A percentile compares a stretch with the other conserved stretches of the same genome.
Evolutionary conservation across 352 stramenopile species (phyloP).

Genomic region (Pythium volutum): DNA sequence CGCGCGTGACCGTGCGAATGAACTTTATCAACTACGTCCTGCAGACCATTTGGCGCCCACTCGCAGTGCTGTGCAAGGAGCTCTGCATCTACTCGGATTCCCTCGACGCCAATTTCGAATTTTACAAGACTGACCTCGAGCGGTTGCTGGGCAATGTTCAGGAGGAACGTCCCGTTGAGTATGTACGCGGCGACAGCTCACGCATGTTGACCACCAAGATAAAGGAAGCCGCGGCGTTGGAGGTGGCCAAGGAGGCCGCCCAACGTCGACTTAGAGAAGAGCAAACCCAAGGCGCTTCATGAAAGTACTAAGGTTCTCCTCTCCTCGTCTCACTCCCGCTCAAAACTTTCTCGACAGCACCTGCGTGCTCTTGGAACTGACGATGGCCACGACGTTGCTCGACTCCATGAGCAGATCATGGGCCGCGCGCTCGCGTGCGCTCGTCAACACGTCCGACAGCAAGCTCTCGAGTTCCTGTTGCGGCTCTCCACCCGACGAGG

Average conservation of each 20-base stretch:
- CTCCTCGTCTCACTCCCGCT: neutral
- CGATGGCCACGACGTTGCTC: constrained; percentile 77
- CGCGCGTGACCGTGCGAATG: constrained; percentile 59
- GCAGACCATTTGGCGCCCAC: constrained; percentile 63
- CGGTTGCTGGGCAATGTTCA: constrained; percentile 32
- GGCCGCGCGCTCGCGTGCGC: constrained; percentile 53
- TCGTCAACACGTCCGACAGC: constrained; percentile 75
- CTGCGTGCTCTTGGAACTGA: constrained; percentile 77
- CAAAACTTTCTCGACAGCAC: constrained; percentile 49
- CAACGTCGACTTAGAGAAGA: neutral
- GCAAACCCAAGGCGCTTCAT: neutral
- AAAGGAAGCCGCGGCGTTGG: constrained; percentile 11
- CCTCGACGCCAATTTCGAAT: constrained; percentile 57
- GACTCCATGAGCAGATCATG: constrained; percentile 81
- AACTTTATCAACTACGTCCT: constrained; percentile 81
- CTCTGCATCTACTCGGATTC: constrained; percentile 56
- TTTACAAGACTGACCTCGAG: constrained; percentile 57
- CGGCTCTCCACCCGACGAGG: constrained; percentile 2
- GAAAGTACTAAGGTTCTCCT: neutral
- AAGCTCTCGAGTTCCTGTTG: constrained; percentile 74
- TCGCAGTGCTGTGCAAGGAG: constrained; percentile 53
- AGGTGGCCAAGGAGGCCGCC: neutral
- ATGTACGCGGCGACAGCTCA: constrained; percentile 43
- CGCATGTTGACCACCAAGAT: constrained; percentile 25
- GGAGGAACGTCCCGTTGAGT: constrained; percentile 26